These are phyloP conservation scores for Yamadazyma akitaensis DNA, from an alignment of 805 yeast genomes.

Conservation along the genomic window DNA sequence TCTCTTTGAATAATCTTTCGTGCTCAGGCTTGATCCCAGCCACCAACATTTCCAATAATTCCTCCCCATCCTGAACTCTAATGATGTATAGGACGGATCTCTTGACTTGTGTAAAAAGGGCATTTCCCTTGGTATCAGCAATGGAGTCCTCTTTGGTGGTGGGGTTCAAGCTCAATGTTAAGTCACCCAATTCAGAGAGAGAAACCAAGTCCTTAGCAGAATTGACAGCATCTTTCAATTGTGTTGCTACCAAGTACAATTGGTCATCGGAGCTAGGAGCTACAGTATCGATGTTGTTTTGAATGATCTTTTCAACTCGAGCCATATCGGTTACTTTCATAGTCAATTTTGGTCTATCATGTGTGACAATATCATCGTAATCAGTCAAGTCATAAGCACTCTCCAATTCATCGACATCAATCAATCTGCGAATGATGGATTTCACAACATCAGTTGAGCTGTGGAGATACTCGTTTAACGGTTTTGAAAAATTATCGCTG, in stretches of 20 bases:
- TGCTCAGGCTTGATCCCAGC: slow-evolving; percentile 66
- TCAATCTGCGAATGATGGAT: slow-evolving; percentile 43
- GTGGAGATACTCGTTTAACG: slow-evolving; percentile 69
- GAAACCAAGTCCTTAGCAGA: slow-evolving; percentile 42
- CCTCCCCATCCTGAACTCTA: slow-evolving; percentile 71
- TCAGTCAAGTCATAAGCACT: slow-evolving; percentile 56
- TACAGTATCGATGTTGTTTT: slow-evolving; percentile 37
- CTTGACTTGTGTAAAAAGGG: slow-evolving; percentile 72
- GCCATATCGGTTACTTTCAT: slow-evolving; percentile 47
- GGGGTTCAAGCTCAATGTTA: slow-evolving; percentile 58
- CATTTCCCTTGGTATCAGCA: slow-evolving; percentile 54
- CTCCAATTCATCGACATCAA: slow-evolving; percentile 58
- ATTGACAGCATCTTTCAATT: slow-evolving; percentile 37
- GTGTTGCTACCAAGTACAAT: slow-evolving; percentile 40
- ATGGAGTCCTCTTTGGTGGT: slow-evolving; percentile 43
- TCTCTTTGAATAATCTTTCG: slow-evolving; percentile 58
- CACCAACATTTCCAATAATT: slow-evolving; percentile 64
- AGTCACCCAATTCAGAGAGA: slow-evolving; percentile 48
- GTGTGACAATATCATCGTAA: slow-evolving; percentile 61
- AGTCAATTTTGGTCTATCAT: slow-evolving; percentile 44
- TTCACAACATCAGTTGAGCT: slow-evolving; percentile 48
- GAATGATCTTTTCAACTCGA: slow-evolving; percentile 42
- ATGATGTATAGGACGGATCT: slow-evolving; percentile 78
- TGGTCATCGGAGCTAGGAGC: slow-evolving; percentile 56
- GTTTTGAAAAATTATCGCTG: slow-evolving; percentile 69